Evolutionary conservation across 176 grass and related monocot species (phyloP), one percentile per base, ranked within the genome.

Genomic region (Bothriochloa decipiens): DNA sequence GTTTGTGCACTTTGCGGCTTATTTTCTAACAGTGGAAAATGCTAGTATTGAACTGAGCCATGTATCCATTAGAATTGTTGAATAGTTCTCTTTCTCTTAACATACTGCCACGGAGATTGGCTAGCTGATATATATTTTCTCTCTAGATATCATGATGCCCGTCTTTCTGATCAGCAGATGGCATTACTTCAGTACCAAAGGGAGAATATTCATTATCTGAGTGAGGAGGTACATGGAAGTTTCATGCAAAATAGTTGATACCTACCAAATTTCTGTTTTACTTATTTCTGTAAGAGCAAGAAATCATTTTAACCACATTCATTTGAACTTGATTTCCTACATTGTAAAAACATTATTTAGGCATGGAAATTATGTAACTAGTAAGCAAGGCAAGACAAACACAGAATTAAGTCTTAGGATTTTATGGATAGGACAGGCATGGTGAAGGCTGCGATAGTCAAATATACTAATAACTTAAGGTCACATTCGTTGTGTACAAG

Each of bases 171-270:
- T 73, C 96, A 98, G 87, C 96, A 98, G 86, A 98, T 95, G 93
- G 93, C 91, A 20, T 85, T 98, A 64, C 89, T 98, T 79, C 96
- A 95, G 71, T 98, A 98, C 74, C 96, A 98, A 88, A 87, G 89
- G 86, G 96, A 98, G 92, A 98, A 98, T 65, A 92, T 98, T 83
- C 96, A 98, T 90, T 98, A 92, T 86, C 77, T 98, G 90, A 98
- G 93, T 47, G 96, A 98, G 75, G 96, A 98, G 93, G 96, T 98
- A 95, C 12, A 78, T 28, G 25, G 7, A 85, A 65, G 43, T 78
- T 77, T 25, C 18, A 49, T 76, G 28, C 42, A 76, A 9, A 60
- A 83, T 55, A 77, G 23, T 79, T 74, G 40, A 89, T 74, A 89
- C 46, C 13, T 1, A 1, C 29, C 49, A 81, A 60, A 81, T 81